A percentile compares a stretch with the other conserved stretches of the same genome.
Evolutionary conservation across 345 rosid species (phyloP).

Genomic region (Ailanthus altissimus): DNA sequence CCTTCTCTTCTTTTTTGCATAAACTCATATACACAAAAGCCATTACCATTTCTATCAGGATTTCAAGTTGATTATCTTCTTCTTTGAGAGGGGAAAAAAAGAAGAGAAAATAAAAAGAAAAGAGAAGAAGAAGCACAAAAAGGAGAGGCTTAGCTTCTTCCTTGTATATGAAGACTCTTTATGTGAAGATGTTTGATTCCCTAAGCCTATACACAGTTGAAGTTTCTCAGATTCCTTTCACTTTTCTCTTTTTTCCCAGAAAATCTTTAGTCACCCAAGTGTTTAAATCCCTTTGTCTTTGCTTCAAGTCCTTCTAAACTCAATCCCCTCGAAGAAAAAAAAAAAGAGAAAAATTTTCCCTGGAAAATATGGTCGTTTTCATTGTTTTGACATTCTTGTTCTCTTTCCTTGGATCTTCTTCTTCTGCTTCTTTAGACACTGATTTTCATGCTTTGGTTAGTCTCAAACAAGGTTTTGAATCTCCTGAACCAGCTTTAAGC

Average conservation of each 20-base stretch:
- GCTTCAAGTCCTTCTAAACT: slow-evolving; percentile 43
- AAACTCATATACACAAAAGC: slow-evolving; percentile 16
- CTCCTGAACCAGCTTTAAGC: slow-evolving; percentile 45
- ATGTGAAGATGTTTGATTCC: slow-evolving; percentile 52
- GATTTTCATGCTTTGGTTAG: slow-evolving; percentile 49
- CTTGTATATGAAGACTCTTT: slow-evolving; percentile 58
- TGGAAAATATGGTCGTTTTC: slow-evolving; percentile 51
- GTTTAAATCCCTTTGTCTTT: slow-evolving; percentile 40
- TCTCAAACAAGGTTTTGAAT: slow-evolving; percentile 53
- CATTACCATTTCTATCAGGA: slow-evolving; percentile 18
- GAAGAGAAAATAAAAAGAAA: slow-evolving; percentile 19
- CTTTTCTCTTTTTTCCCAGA: slow-evolving; percentile 44
- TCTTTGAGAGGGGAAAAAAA: slow-evolving; percentile 27
- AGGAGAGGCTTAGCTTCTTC: slow-evolving; percentile 52
- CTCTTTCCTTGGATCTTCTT: slow-evolving; percentile 32
- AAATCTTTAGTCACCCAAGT: slow-evolving; percentile 25
- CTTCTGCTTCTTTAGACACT: slow-evolving; percentile 36
- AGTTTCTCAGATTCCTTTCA: slow-evolving; percentile 54
- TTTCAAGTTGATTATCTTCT: slow-evolving; percentile 29
- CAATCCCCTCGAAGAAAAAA: slow-evolving; percentile 29
- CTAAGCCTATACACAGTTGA: slow-evolving; percentile 38
- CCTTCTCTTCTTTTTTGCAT: slow-evolving; percentile 21
- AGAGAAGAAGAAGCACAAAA: slow-evolving; percentile 16
- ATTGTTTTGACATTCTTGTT: slow-evolving; percentile 44
- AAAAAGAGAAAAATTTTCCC: slow-evolving; percentile 1